phyloP scores from a whole-genome alignment of 306 rosid genomes.

The Crataegus laevigata region DNA sequence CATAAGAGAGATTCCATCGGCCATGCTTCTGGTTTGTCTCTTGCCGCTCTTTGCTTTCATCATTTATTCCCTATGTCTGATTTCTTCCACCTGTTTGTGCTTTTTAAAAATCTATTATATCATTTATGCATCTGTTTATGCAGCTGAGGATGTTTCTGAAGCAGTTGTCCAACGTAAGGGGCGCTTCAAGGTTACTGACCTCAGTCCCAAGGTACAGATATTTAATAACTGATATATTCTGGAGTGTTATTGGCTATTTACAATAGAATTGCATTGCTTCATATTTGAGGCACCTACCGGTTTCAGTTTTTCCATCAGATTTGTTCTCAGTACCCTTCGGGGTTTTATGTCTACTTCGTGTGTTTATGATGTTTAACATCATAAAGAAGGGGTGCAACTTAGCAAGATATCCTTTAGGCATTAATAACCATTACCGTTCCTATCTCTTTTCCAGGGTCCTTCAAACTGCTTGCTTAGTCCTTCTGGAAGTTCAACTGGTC shows the following conservation, averaged over 20 bases:
- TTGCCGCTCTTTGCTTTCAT: slow-evolving; percentile 8
- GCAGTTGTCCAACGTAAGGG: slow-evolving; percentile 76
- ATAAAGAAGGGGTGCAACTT: slow-evolving; percentile 27
- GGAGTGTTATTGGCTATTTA: background rate
- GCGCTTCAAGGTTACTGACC: slow-evolving; percentile 90
- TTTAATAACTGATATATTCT: background rate
- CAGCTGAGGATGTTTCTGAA: slow-evolving; percentile 84
- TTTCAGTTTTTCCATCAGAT: background rate
- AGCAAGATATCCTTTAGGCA: slow-evolving; percentile 46
- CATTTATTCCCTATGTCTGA: background rate
- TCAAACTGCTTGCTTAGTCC: slow-evolving; percentile 40
- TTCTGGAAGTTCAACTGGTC: slow-evolving; percentile 48
- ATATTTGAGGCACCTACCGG: background rate
- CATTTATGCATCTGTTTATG: slow-evolving; percentile 1
- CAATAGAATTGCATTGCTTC: background rate
- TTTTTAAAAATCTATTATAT: background rate
- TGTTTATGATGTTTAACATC: slow-evolving; percentile 15
- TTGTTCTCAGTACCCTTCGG: background rate
- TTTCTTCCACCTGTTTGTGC: background rate
- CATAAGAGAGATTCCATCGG: slow-evolving; percentile 64
- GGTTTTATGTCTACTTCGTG: background rate
- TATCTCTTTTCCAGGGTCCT: slow-evolving; percentile 59
- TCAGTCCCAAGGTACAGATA: slow-evolving; percentile 65
- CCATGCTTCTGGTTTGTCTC: slow-evolving; percentile 50
- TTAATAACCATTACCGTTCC: slow-evolving; percentile 43